These are phyloP conservation scores for Fusarium compactum DNA, from an alignment of 2,329 filamentous ascomycete genomes.

Conservation along the genomic window DNA sequence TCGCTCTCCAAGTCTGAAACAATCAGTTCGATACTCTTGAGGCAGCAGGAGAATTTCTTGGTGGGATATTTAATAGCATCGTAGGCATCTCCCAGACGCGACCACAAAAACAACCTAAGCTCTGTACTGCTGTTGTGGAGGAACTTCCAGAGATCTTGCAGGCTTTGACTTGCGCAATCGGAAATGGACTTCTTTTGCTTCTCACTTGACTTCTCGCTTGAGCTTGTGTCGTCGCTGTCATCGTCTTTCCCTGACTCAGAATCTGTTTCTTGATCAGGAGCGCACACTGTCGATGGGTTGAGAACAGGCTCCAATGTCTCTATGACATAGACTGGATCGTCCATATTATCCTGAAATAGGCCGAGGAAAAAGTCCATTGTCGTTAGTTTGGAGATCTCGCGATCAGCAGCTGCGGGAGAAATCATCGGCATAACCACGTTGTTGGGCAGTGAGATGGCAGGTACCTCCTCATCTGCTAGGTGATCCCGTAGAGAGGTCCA, in stretches of 20 bases:
- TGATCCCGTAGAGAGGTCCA: constrained; percentile 70
- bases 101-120: constrained; percentile 88
- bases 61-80: constrained; percentile 84
- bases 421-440: constrained; percentile 91
- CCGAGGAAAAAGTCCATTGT: constrained; percentile 97
- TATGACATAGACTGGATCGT: constrained; percentile 86
- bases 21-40: constrained; percentile 88
- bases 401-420: constrained; percentile 84
- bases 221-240: constrained; percentile 26
- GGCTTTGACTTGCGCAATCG: constrained; percentile 66
- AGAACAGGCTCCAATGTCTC: constrained; percentile 93
- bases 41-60: constrained; percentile 87
- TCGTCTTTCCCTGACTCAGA: neutral
- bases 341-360: constrained; percentile 85
- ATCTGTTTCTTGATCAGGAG: constrained; percentile 42
- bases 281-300: constrained; percentile 73
- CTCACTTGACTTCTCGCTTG: constrained; percentile 11
- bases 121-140: constrained; percentile 84
- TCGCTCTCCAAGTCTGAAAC: constrained; percentile 72
- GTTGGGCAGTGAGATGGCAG: constrained; percentile 76
- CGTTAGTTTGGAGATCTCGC: constrained; percentile 90
- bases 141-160: constrained; percentile 87
- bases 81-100: constrained; percentile 90
- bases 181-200: constrained; percentile 56
- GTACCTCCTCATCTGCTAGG: constrained; percentile 56